Percentiles rank a stretch among this genome's conserved stretches.
These are phyloP conservation scores for Calonectria hawksworthii DNA, from an alignment of 2,329 filamentous ascomycete genomes.

Conservation along the genomic window DNA sequence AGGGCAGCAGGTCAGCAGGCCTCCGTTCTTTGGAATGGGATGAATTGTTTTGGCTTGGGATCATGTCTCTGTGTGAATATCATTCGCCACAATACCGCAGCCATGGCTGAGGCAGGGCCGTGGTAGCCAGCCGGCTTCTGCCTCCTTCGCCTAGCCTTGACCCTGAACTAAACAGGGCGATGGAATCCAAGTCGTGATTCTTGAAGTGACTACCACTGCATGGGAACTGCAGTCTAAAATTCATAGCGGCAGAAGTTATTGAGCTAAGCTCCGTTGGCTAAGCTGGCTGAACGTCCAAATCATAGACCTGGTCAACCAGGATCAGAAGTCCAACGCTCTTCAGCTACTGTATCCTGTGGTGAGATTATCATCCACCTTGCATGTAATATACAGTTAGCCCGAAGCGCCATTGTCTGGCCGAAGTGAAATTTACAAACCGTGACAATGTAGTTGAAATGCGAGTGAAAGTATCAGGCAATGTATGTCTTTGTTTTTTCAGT, in stretches of 20 bases:
- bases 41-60: no score
- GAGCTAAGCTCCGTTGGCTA: neutral
- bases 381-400: neutral
- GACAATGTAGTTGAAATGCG: neutral
- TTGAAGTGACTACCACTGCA: neutral
- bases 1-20: neutral
- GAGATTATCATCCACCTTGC: neutral
- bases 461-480: neutral
- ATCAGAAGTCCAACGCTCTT: neutral
- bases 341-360: neutral
- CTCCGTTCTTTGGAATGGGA: neutral
- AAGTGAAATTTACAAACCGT: neutral
- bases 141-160: neutral
- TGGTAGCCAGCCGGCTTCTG: neutral
- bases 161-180: no score
- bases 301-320: neutral
- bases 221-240: neutral
- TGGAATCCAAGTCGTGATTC: no score
- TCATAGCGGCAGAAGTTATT: neutral
- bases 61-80: no score
- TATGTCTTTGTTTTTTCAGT: neutral
- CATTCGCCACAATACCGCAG: no score
- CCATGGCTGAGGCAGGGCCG: no score
- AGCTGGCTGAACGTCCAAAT: neutral
- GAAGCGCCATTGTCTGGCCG: neutral